Conservation (phyloP, 495 filamentous ascomycete species). For the Tuber umbilicatum region DNA sequence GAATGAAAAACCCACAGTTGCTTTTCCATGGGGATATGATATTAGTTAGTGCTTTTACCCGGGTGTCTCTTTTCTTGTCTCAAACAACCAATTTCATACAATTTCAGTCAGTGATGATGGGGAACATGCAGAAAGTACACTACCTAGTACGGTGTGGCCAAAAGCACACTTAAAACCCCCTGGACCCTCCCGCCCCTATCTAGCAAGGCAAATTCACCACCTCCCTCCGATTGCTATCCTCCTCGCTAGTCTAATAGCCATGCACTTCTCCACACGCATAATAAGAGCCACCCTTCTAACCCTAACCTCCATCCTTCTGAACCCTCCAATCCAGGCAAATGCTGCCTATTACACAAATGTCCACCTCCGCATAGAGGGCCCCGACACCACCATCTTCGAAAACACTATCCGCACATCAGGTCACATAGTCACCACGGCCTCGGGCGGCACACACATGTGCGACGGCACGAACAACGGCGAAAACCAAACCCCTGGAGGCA, state of each 20-base stretch:
- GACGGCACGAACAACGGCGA: constrained; percentile 9
- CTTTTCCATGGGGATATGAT: no score
- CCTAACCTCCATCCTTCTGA: not conserved
- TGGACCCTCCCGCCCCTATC: not conserved
- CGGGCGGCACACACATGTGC: constrained; percentile 12
- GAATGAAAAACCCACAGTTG: no score
- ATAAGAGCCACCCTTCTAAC: not conserved
- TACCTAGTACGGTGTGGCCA: not conserved
- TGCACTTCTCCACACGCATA: not conserved
- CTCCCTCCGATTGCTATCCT: not conserved
- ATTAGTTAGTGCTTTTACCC: no score
- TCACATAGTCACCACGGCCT: constrained; percentile 6
- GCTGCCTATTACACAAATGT: not conserved
- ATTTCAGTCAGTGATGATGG: not conserved
- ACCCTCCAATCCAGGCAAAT: not conserved
- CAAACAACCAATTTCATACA: no score
- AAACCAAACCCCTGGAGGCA: constrained; percentile 2
- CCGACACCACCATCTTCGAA: constrained; percentile 14
- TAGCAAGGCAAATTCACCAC: not conserved
- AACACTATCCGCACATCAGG: not conserved
- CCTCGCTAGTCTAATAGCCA: not conserved
- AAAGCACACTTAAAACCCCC: not conserved
- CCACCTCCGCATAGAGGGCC: constrained; percentile 20
- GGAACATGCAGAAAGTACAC: not conserved
- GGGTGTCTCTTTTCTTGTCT: no score